Percentiles rank a stretch among this genome's conserved stretches.
These are phyloP conservation scores for Lactarius sp. DNA, from an alignment of 768 basidiomycete genomes.

Conservation along the genomic window DNA sequence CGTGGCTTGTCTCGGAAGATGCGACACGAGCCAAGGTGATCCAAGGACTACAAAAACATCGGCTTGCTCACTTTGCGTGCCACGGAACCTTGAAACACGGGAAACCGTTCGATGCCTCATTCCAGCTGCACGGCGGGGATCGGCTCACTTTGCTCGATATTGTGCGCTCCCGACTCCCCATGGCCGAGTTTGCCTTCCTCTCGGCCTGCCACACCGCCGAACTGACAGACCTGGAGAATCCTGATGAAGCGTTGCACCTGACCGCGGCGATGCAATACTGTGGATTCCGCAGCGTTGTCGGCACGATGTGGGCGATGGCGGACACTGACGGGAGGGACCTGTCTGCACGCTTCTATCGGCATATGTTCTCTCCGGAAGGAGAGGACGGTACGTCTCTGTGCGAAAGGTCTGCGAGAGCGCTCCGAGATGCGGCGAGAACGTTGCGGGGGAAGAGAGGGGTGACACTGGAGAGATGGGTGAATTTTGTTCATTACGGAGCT, in stretches of 20 bases:
- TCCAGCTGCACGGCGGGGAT: conserved; percentile 3
- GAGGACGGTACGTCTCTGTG: neutral
- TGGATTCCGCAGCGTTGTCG: conserved; percentile 18
- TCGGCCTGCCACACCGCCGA: conserved; percentile 20
- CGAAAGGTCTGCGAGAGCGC: conserved; percentile 3
- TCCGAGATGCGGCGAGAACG: neutral
- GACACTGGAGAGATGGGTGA: conserved; percentile 11
- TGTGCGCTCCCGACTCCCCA: conserved; percentile 4
- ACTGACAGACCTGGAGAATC: neutral
- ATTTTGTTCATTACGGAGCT: conserved; percentile 15
- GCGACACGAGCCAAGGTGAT: neutral
- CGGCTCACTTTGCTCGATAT: conserved; percentile 9
- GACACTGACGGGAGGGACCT: conserved; percentile 18
- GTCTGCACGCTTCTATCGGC: conserved; percentile 7
- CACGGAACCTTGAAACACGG: conserved; percentile 7
- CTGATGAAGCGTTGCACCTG: conserved; percentile 19
- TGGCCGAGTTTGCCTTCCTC: conserved; percentile 15
- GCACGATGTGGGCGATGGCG: conserved; percentile 21
- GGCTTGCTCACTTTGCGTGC: conserved; percentile 13
- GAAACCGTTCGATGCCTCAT: conserved; percentile 4
- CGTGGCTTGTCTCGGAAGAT: neutral
- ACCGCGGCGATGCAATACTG: conserved; percentile 17
- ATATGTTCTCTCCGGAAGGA: conserved; percentile 8
- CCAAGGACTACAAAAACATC: neutral
- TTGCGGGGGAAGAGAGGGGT: conserved; percentile 11